Base-by-base conservation (phyloP, 805 yeast species). In the Saccharomyces jurei region DNA sequence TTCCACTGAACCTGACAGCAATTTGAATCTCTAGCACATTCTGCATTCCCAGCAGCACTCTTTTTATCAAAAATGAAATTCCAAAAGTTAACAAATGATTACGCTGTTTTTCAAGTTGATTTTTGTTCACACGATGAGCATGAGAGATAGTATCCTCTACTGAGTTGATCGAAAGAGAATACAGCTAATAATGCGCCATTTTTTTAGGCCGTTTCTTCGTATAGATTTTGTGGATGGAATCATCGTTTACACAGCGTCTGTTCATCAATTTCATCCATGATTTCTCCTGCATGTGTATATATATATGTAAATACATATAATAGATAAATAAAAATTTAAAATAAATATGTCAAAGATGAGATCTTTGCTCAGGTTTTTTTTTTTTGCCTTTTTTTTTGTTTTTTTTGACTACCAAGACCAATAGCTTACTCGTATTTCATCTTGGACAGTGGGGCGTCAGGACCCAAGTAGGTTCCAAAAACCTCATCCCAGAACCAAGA, bases 401-500 rank as follows among this genome's bases (percentile, higher is more conserved):
- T 36, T 36, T 36, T 6, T 36, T 22, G 9, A 36, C 22, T 3
- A 36, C 1, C 6, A 8, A 25, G 36, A 17, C 44, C 10, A 21
- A 36, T 9, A 36, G 28, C 26, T 50, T 58, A 70, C 13, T 69
- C 69, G 52, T 67, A 69, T 53, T 69, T 70, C 70, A 68, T 68
- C 49, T 62, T 63, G 10, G 74, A 69, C 32, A 67, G 50, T 54
- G 74, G 74, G 30, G 74, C 63, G 50, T 66, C 62, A 11, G 67
- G 74, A 48, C 80, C 77, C 64, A 89, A 76, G 60, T 83, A 85
- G 46, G 98, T 92, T 55, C 87, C 88, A 70, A 94, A 94, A 10
- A 94, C 88, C 28, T 74, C 79, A 71, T 94, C 99, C 99, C 99
- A 94, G 73, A 89, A 89, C 73, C 81, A 83, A 58, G 90, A 81